A percentile compares a stretch with the other conserved stretches of the same genome.
These are phyloP conservation scores for Cutaneotrichosporon spelunceum DNA, from an alignment of 1,284 basidiomycete genomes.

Conservation along the genomic window DNA sequence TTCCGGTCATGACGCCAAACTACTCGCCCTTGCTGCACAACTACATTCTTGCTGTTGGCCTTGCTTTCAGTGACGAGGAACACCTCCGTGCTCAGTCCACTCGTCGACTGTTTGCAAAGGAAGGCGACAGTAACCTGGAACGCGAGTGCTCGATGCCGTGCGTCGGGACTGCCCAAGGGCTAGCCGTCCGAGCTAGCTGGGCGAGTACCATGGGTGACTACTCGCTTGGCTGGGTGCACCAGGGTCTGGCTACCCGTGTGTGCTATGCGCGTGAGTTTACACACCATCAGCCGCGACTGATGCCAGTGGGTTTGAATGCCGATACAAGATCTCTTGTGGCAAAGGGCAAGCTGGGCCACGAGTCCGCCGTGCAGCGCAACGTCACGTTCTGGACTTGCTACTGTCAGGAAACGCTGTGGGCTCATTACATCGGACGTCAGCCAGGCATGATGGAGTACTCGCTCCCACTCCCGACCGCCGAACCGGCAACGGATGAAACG, in stretches of 20 bases:
- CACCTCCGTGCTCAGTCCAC: constrained; percentile 55
- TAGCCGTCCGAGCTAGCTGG: constrained; percentile 61
- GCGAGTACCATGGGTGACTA: constrained; percentile 54
- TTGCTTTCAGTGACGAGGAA: constrained; percentile 60
- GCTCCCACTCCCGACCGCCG: constrained; percentile 23
- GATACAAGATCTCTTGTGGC: constrained; percentile 24
- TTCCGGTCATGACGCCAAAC: constrained; percentile 53
- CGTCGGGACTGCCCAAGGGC: constrained; percentile 60
- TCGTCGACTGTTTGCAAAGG: constrained; percentile 56
- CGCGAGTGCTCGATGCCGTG: constrained; percentile 60
- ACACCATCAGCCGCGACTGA: not conserved
- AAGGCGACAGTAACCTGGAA: constrained; percentile 60
- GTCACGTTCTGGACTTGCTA: constrained; percentile 35
- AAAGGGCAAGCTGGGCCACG: constrained; percentile 23
- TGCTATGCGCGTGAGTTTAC: constrained; percentile 29
- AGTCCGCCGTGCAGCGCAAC: constrained; percentile 25
- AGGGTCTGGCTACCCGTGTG: constrained; percentile 27
- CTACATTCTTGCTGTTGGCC: constrained; percentile 60
- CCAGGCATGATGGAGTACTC: constrained; percentile 29
- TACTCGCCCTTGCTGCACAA: constrained; percentile 72
- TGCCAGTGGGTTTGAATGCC: constrained; percentile 32
- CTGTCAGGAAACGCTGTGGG: constrained; percentile 36
- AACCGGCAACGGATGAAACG: constrained; percentile 25
- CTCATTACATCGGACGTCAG: constrained; percentile 33
- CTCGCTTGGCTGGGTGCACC: constrained; percentile 32